Evolutionary conservation across 1,284 basidiomycete species (phyloP), one percentile per base, ranked within the genome.

Genomic region (Moniliophthora roreri): DNA sequence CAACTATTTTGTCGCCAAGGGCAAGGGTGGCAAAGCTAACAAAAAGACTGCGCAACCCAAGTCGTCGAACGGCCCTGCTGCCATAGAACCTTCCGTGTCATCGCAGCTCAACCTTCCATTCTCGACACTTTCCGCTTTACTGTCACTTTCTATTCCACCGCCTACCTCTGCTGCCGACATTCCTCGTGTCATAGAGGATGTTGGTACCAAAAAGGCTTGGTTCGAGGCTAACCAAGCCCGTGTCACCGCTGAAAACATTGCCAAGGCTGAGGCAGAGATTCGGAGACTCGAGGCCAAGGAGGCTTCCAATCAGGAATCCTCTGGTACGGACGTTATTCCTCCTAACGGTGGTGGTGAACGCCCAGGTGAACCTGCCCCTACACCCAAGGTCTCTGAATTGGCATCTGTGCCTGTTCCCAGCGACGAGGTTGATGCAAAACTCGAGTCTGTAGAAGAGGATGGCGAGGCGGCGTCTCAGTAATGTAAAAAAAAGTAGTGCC

Each of bases 151-250:
- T 49, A 98, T 99, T 65, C 87, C 94, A 24, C 91, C 95, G 20
- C 97, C 97, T 0, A 78, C 85, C 8, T 87, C 87, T 39, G 73
- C 82, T 45, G 77, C 80, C 11, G 96, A 99, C 65, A 80, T 96
- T 32, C 80, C 85, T 48, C 89, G 93, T 50, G 85, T 94, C 35
- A 79, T 99, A 56, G 89, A 93, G 65, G 93, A 98, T 67, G 78
- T 99, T 54, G 89, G 91, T 73, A 92, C 85, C 52, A 99, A 99
- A 81, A 95, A 93, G 73, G 81, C 89, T 40, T 99, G 95, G 95
- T 98, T 88, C 69, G 85, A 91, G 67, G 85, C 82, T 11, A 89
- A 91, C 68, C 89, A 89, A 67, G 75, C 75, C 34, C 81, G 79
- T 21, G 80, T 79, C 55, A 89, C 86, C 0, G 76, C 79, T 6